Evolutionary conservation across 2,329 filamentous ascomycete genomes (phyloP).

Genomic region (Bipolaris cookei): DNA sequence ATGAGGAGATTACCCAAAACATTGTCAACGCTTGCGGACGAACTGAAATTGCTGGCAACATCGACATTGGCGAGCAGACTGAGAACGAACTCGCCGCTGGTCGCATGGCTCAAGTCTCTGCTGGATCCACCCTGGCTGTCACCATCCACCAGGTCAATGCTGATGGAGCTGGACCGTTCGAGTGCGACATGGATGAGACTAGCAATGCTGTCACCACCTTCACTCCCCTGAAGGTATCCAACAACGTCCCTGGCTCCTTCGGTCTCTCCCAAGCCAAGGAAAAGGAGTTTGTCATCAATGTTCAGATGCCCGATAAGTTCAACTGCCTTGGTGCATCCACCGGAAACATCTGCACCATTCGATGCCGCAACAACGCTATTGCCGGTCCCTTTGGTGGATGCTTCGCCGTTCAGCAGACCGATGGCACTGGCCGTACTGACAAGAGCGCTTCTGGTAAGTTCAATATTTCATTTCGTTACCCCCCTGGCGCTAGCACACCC

Average conservation of each 20-base stretch:
- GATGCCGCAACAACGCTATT: conserved; percentile 65
- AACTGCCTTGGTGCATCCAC: conserved; percentile 60
- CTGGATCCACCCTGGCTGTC: conserved; percentile 38
- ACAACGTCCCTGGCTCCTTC: conserved; percentile 66
- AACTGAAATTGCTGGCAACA: conserved; percentile 47
- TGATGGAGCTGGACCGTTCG: conserved; percentile 70
- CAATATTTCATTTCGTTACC: conserved; percentile 1
- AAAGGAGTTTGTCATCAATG: conserved; percentile 64
- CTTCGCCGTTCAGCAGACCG: conserved; percentile 64
- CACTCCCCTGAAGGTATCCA: conserved; percentile 60
- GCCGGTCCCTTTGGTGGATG: conserved; percentile 70
- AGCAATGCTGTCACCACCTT: conserved; percentile 55
- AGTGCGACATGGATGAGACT: conserved; percentile 67
- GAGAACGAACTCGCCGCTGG: conserved; percentile 45
- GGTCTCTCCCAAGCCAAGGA: conserved; percentile 64
- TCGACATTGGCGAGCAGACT: conserved; percentile 49
- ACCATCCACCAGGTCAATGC: conserved; percentile 65
- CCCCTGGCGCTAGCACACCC: conserved; percentile 10
- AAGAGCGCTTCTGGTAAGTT: conserved; percentile 38
- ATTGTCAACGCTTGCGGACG: conserved; percentile 49
- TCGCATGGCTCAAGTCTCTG: conserved; percentile 36
- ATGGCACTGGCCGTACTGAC: conserved; percentile 44
- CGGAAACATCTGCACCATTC: conserved; percentile 67
- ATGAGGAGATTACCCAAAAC: conserved; percentile 47
- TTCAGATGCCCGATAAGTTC: conserved; percentile 62